phyloP scores from a whole-genome alignment of 495 filamentous ascomycete genomes.

The Penicillium paxilli region DNA sequence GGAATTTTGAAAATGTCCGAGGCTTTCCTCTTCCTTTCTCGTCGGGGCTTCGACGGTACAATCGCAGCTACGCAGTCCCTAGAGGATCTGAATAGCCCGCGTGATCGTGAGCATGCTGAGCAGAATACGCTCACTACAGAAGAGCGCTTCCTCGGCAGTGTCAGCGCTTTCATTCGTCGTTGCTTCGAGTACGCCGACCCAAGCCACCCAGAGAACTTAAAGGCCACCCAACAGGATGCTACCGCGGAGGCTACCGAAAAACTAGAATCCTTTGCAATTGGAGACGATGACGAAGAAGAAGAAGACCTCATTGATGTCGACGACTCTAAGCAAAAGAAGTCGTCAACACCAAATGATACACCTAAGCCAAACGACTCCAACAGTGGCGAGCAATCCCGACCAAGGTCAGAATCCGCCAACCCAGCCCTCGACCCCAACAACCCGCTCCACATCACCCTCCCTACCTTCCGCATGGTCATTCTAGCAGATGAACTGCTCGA shows the following conservation, averaged over 20 bases:
- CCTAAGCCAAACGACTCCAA: constrained; percentile 4
- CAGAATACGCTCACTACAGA: constrained; percentile 52
- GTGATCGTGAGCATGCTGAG: constrained; percentile 26
- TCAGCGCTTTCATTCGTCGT: constrained; percentile 90
- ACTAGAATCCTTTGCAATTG: constrained; percentile 70
- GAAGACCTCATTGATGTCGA: constrained; percentile 68
- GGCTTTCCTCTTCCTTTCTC: constrained; percentile 86
- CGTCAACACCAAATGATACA: constrained; percentile 15
- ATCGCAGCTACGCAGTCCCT: constrained; percentile 51
- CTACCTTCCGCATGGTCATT: constrained; percentile 98
- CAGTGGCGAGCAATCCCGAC: constrained; percentile 18
- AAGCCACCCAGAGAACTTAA: constrained; percentile 66
- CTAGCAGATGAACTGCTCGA: constrained; percentile 94
- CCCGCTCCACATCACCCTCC: constrained; percentile 92
- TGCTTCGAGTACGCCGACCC: constrained; percentile 99
- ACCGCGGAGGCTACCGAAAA: constrained; percentile 39
- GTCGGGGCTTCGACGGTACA: constrained; percentile 76
- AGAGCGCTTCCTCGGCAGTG: constrained; percentile 84
- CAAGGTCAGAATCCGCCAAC: constrained; percentile 61
- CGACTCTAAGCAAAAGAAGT: constrained; percentile 28
- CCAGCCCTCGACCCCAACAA: constrained; percentile 87
- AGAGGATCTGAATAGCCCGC: constrained; percentile 33
- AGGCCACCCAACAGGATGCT: constrained; percentile 20
- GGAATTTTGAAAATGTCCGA: constrained; percentile 95
- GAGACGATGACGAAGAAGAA: constrained; percentile 78